Evolutionary conservation across 2,329 filamentous ascomycete species (phyloP).

Genomic region (Shiraia sp.): DNA sequence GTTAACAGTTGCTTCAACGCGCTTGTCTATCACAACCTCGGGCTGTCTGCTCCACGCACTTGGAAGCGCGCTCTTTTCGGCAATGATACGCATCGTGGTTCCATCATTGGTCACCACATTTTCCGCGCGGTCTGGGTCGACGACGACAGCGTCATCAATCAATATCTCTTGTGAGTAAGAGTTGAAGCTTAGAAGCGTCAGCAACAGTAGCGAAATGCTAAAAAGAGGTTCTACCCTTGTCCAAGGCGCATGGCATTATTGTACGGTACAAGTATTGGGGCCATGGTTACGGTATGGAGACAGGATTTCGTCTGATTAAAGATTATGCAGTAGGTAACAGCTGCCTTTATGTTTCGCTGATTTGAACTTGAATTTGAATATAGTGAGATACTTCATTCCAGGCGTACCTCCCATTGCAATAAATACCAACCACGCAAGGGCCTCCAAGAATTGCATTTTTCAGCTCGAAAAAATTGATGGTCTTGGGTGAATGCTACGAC

Average conservation of each 20-base stretch:
- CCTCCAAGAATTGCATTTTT: too few relatives aligned
- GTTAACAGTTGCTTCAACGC: neutral
- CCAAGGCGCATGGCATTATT: conserved; percentile 3
- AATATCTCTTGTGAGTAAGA: conserved; percentile 10
- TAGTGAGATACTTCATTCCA: too few relatives aligned
- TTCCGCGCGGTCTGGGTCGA: conserved; percentile 1
- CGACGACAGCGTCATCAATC: conserved; percentile 9
- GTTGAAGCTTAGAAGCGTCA: conserved; percentile 2
- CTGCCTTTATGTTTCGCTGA: too few relatives aligned
- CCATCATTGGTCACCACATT: conserved; percentile 8
- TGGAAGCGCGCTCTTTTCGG: conserved; percentile 4
- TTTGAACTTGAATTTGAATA: too few relatives aligned
- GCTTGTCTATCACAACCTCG: conserved; percentile 4
- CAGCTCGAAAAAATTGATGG: too few relatives aligned
- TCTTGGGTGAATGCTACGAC: too few relatives aligned
- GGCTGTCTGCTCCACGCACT: conserved; percentile 6
- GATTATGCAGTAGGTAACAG: too few relatives aligned
- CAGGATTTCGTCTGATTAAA: too few relatives aligned
- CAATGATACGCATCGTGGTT: conserved; percentile 7
- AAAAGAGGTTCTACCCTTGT: neutral
- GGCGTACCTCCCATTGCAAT: too few relatives aligned
- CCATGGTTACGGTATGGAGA: too few relatives aligned
- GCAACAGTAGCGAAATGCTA: too few relatives aligned
- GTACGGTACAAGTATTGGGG: neutral
- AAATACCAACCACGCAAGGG: too few relatives aligned